Evolutionary conservation across 1,139 yeast species (phyloP).

Genomic region (Candida glucosophila): DNA sequence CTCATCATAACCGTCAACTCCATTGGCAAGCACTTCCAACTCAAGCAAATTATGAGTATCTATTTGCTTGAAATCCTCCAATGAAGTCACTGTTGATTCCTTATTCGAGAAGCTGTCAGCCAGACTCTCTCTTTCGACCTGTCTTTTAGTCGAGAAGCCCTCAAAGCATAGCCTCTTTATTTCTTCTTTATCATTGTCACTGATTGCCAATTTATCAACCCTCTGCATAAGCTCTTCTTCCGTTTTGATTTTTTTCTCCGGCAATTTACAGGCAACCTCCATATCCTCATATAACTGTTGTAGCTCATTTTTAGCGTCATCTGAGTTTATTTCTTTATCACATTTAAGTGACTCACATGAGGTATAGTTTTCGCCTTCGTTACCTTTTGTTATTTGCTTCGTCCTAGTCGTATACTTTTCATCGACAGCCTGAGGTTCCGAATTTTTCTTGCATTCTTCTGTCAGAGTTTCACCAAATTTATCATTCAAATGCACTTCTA

Average conservation of each 20-base stretch:
- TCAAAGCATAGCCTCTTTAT: constrained; percentile 22
- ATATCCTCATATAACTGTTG: constrained; percentile 40
- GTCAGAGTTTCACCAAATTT: no score
- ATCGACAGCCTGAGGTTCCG: no score
- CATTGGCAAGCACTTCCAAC: constrained; percentile 43
- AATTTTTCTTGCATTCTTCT: no score
- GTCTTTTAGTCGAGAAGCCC: constrained; percentile 6
- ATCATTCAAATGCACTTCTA: constrained; percentile 27
- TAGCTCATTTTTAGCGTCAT: constrained; percentile 26
- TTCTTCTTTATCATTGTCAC: constrained; percentile 43
- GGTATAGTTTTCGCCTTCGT: no score
- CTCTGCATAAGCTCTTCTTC: constrained; percentile 17
- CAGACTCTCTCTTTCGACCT: neutral
- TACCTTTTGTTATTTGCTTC: no score
- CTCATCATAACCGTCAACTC: constrained; percentile 26
- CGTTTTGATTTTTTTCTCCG: constrained; percentile 5
- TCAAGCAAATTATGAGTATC: constrained; percentile 24
- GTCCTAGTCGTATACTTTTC: no score
- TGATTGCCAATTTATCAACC: constrained; percentile 30
- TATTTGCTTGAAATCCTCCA: constrained; percentile 6
- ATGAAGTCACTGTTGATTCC: constrained; percentile 1
- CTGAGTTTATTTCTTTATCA: constrained; percentile 8
- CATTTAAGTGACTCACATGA: no score
- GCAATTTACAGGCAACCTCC: constrained; percentile 19
- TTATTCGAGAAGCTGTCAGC: neutral